Base-by-base conservation (phyloP, 495 filamentous ascomycete species). In the Neurospora cerealis region DNA sequence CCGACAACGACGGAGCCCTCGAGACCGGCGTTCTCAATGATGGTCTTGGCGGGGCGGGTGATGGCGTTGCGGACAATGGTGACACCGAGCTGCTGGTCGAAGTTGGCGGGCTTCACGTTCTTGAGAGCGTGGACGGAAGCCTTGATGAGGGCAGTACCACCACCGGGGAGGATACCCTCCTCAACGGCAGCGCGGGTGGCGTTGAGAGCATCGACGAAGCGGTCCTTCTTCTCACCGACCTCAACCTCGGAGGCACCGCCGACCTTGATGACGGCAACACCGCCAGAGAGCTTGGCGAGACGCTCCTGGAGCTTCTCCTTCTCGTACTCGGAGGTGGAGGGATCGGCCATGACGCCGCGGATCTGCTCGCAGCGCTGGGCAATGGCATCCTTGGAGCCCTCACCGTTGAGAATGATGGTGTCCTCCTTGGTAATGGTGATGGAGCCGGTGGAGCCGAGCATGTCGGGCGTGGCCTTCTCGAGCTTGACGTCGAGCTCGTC, bases 381-480 rank as follows among this genome's bases (percentile, higher is more conserved):
- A 79, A 99, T 96, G 72, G 88, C 83, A 80, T 99, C 96, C 88
- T 98, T 98, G 89, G 86, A 92, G 73, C 96, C 96, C 79, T 98
- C 96, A 70, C 96, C 96, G 84, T 99, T 99, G 73, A 99, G 90
- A 81, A 99, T 91, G 84, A 99, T 98, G 79, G 96, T 99, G 84
- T 99, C 96, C 85, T 99, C 96, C 89, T 99, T 99, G 79, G 96
- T 99, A 86, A 99, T 98, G 81, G 96, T 97, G 88, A 99, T 98
- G 73, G 95, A 93, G 76, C 96, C 96, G 76, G 95, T 97, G 69
- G 95, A 95, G 75, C 96, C 96, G 79, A 99, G 94, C 90, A 97
- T 93, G 75, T 99, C 96, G 71, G 91, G 86, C 62, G 93, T 99
- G 75, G 92, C 91, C 91, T 97, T 98, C 86, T 99, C 96, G 54